Conservation (phyloP, 2,329 filamentous ascomycete species). For the Parascedosporium putredinis region DNA sequence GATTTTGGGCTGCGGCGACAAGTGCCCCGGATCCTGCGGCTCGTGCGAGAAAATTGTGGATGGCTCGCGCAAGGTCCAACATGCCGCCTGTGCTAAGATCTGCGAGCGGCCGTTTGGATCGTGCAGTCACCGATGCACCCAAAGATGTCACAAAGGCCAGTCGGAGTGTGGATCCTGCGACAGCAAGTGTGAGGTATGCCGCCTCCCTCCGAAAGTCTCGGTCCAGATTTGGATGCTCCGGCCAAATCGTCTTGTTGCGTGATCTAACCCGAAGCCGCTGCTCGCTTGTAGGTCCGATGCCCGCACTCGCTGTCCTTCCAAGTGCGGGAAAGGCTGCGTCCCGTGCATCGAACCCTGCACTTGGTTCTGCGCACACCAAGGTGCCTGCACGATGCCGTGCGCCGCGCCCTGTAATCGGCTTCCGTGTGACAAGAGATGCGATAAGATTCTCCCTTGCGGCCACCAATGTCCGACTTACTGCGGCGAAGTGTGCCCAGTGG, state of each 20-base stretch:
- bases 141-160: constrained; percentile 11
- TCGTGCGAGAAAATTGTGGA: constrained; percentile 6
- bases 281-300: constrained; percentile 30
- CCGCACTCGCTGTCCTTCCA: constrained; percentile 40
- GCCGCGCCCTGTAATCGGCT: constrained; percentile 54
- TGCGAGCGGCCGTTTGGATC: constrained; percentile 41
- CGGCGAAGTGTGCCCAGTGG: constrained; percentile 48
- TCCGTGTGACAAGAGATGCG: constrained; percentile 53
- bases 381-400: constrained; percentile 41
- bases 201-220: background rate
- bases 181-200: constrained; percentile 39
- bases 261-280: too few species aligned
- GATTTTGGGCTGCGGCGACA: background rate
- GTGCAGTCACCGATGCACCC: constrained; percentile 46
- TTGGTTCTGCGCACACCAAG: constrained; percentile 41
- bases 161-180: constrained; percentile 37
- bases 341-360: constrained; percentile 47
- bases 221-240: background rate
- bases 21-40: background rate
- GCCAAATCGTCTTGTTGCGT: background rate
- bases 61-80: constrained; percentile 18
- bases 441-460: constrained; percentile 39
- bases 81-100: constrained; percentile 22
- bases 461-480: constrained; percentile 55
- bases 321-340: constrained; percentile 46